phyloP scores from a whole-genome alignment of 2,329 filamentous ascomycete genomes.

The Diplodia mutila region DNA sequence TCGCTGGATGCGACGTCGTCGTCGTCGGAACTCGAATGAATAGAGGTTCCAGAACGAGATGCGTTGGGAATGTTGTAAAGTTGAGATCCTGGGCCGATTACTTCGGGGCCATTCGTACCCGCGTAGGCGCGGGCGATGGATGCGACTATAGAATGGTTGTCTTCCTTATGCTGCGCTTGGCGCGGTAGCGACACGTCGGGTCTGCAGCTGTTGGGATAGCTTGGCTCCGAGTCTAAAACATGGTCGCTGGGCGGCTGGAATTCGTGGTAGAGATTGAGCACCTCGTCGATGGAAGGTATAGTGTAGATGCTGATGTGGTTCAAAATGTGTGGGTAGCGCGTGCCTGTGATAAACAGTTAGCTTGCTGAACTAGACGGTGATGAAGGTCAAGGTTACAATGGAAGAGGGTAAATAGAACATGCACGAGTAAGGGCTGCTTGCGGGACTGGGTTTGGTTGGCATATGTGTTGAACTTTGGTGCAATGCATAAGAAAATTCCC shows the following conservation, averaged over 20 bases:
- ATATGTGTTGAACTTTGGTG: not conserved
- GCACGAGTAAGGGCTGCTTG: not conserved
- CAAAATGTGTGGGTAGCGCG: slow-evolving; percentile 22
- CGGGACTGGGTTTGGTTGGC: not conserved
- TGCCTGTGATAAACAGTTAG: not conserved
- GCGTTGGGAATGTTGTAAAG: slow-evolving; percentile 2
- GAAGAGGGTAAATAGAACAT: not conserved
- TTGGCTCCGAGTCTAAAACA: not conserved
- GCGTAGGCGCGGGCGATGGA: not conserved
- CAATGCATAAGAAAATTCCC: not conserved
- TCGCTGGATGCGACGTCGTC: no score
- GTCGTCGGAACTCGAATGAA: not conserved
- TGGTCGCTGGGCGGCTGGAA: not conserved
- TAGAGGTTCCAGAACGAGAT: not conserved
- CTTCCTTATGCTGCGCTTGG: not conserved
- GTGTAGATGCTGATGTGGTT: slow-evolving; percentile 11
- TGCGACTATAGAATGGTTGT: not conserved
- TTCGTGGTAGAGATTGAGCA: not conserved
- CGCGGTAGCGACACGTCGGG: not conserved
- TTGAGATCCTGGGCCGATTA: not conserved
- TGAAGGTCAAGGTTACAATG: not conserved
- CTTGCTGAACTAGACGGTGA: not conserved
- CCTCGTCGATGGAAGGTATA: slow-evolving; percentile 21
- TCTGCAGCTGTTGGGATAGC: not conserved
- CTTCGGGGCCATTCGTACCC: not conserved